phyloP scores from a whole-genome alignment of 108 stramenopile species.

The Nitzschia sp. region DNA sequence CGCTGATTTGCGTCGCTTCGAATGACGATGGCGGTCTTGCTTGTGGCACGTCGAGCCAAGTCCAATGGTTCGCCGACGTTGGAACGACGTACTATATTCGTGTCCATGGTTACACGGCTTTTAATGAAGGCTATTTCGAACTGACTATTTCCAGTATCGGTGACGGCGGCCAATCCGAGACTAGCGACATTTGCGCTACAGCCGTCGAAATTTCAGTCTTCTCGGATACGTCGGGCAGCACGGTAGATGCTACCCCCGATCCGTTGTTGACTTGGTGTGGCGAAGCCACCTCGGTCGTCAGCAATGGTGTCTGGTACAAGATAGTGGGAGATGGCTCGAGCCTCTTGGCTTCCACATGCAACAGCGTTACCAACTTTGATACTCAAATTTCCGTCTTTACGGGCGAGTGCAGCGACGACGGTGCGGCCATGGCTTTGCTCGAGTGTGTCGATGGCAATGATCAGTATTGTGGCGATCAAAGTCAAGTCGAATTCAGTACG shows the following conservation, averaged over 20 bases:
- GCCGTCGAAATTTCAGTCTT: background rate
- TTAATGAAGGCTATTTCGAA: background rate
- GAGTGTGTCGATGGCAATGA: slow-evolving; percentile 20
- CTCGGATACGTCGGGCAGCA: background rate
- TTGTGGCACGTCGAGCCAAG: slow-evolving; percentile 2
- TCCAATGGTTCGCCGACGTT: background rate
- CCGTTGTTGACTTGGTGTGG: background rate
- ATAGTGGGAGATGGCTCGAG: background rate
- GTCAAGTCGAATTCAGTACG: background rate
- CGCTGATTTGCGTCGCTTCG: slow-evolving; percentile 3
- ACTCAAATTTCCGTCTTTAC: slow-evolving; percentile 11
- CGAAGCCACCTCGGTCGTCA: background rate
- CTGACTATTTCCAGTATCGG: background rate
- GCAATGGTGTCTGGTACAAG: slow-evolving; percentile 12
- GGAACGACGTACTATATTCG: slow-evolving; percentile 19
- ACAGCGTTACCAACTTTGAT: slow-evolving; percentile 6
- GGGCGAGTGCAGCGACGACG: background rate
- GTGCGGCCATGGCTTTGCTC: slow-evolving; percentile 1
- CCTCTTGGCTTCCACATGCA: slow-evolving; percentile 2
- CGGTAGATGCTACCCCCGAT: background rate
- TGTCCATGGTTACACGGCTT: slow-evolving; percentile 10
- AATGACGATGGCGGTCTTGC: slow-evolving; percentile 14
- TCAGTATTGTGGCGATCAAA: slow-evolving; percentile 1
- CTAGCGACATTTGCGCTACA: background rate
- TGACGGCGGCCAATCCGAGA: too few relatives aligned